phyloP scores from a whole-genome alignment of 2,329 filamentous ascomycete genomes.

The Drechslerella dactyloides region DNA sequence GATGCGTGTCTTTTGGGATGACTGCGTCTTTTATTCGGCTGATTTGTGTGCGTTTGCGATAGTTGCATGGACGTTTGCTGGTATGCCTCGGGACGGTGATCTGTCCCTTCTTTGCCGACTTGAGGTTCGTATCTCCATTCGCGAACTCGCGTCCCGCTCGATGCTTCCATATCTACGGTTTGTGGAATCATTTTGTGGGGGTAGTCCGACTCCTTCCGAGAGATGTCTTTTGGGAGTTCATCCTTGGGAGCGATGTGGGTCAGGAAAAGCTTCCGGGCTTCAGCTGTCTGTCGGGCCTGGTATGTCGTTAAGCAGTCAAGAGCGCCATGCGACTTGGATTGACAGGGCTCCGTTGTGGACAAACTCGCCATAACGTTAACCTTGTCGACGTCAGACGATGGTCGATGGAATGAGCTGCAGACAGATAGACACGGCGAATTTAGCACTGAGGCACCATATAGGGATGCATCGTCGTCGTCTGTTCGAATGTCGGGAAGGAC shows the following conservation, averaged over 20 bases:
- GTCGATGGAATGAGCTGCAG: background rate
- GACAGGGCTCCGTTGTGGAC: background rate
- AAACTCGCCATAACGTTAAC: too few relatives aligned
- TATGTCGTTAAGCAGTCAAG: background rate
- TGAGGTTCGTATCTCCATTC: too few relatives aligned
- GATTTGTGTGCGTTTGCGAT: background rate
- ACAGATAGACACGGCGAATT: background rate
- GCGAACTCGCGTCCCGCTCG: too few relatives aligned
- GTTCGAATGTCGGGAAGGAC: background rate
- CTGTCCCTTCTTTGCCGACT: too few relatives aligned
- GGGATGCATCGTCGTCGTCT: background rate
- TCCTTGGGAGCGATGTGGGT: background rate
- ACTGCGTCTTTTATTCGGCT: background rate
- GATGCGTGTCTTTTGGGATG: background rate
- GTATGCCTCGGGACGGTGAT: too few relatives aligned
- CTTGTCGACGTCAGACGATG: background rate
- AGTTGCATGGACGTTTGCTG: too few relatives aligned
- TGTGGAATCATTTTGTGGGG: background rate
- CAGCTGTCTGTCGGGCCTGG: background rate
- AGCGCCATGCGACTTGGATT: background rate
- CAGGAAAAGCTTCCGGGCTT: constrained; percentile 1
- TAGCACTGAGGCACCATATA: background rate
- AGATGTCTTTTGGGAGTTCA: background rate
- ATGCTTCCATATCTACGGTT: too few relatives aligned
- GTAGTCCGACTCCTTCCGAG: background rate